A percentile compares a stretch with the other conserved stretches of the same genome.
phyloP scores from a whole-genome alignment of 1,139 yeast species.

The Lodderomyces oxycetoniae region DNA sequence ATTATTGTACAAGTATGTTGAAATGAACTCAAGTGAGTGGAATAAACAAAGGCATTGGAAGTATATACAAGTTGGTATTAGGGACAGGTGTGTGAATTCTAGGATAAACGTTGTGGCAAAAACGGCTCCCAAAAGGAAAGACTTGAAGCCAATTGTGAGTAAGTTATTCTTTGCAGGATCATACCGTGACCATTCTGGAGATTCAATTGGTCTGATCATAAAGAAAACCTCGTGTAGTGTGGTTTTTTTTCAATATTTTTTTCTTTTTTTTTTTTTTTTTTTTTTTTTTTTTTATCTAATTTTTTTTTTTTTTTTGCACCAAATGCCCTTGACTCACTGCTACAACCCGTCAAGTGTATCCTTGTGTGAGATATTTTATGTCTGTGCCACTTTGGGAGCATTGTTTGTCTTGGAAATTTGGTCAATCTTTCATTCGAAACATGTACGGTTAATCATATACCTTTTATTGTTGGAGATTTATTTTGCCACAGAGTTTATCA shows the following conservation, averaged over 20 bases:
- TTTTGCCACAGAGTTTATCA: constrained; percentile 29
- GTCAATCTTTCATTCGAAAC: constrained; percentile 3
- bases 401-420: constrained; percentile 8
- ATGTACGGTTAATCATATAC: constrained; percentile 16
- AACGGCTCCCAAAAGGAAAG: constrained; percentile 28
- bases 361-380: constrained; percentile 21
- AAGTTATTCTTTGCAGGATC: constrained; percentile 28
- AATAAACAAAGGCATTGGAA: constrained; percentile 52
- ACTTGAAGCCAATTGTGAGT: constrained; percentile 30
- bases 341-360: constrained; percentile 18
- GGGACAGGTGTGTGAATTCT: constrained; percentile 1
- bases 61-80: constrained; percentile 31
- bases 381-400: constrained; percentile 21
- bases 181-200: constrained; percentile 15
- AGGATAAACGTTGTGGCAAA: constrained; percentile 16
- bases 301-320: no score
- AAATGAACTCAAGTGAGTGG: constrained; percentile 76
- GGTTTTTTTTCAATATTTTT: no score
- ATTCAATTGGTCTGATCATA: no score
- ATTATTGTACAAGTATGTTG: constrained; percentile 71
- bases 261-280: no score
- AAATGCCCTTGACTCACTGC: no score
- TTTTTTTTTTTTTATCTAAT: no score
- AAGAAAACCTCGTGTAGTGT: no score
- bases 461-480: constrained; percentile 21